phyloP scores from a whole-genome alignment of 2,329 filamentous ascomycete genomes.

The Aureobasidium sp. region DNA sequence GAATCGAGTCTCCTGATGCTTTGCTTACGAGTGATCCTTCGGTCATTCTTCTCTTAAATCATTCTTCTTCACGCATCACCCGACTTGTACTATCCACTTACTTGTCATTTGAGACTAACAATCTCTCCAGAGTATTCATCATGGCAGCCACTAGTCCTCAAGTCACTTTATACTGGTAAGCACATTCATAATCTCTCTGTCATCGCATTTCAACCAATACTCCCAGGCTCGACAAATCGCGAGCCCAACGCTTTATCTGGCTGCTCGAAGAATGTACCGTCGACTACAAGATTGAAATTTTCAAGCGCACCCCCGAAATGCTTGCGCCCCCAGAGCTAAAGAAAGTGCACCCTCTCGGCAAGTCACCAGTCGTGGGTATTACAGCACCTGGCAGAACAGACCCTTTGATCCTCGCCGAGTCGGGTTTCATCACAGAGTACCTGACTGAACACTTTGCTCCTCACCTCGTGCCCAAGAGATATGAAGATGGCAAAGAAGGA shows the following conservation, averaged over 20 bases:
- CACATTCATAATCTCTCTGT: too few species aligned
- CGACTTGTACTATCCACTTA: not conserved
- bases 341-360: slow-evolving; percentile 75
- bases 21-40: too few species aligned
- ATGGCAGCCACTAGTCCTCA: slow-evolving; percentile 37
- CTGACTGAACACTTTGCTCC: slow-evolving; percentile 60
- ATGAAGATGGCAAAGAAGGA: slow-evolving; percentile 47
- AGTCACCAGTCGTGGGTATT: slow-evolving; percentile 72
- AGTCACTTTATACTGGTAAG: slow-evolving; percentile 59
- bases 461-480: slow-evolving; percentile 47
- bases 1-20: too few species aligned
- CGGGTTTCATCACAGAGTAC: slow-evolving; percentile 74
- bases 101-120: not conserved
- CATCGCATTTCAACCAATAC: too few species aligned
- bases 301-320: slow-evolving; percentile 58
- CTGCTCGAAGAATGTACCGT: slow-evolving; percentile 76
- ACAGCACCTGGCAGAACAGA: slow-evolving; percentile 40
- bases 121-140: not conserved
- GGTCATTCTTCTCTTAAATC: too few species aligned
- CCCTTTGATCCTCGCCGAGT: slow-evolving; percentile 68
- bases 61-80: too few species aligned
- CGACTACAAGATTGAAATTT: slow-evolving; percentile 71
- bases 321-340: slow-evolving; percentile 72
- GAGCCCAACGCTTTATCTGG: slow-evolving; percentile 77
- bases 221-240: slow-evolving; percentile 73